Conservation (phyloP, 257 asterid species). For the Solanum tarapatanum region DNA sequence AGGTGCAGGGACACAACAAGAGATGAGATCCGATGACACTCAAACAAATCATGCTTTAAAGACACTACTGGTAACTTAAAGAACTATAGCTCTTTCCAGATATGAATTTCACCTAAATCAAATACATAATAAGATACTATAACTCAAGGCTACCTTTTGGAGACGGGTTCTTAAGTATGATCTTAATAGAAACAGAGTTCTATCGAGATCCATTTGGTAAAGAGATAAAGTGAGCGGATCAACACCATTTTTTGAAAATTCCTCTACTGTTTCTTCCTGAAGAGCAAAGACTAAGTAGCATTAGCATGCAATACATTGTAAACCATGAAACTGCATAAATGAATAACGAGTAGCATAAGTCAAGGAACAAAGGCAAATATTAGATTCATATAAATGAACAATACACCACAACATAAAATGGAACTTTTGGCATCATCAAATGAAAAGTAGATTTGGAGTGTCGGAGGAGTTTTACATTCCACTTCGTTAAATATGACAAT, state of each 20-base stretch:
- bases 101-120: neutral
- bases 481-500: neutral
- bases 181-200: conserved; percentile 67
- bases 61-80: neutral
- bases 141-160: conserved; percentile 48
- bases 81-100: neutral
- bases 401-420: neutral
- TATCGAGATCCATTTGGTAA: conserved; percentile 88
- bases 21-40: neutral
- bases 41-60: neutral
- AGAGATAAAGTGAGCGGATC: conserved; percentile 85
- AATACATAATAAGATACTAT: neutral
- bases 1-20: neutral
- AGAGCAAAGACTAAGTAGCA: neutral
- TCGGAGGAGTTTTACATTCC: neutral
- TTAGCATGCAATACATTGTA: neutral
- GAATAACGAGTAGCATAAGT: neutral
- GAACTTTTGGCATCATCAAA: neutral
- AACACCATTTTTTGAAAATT: conserved; percentile 35
- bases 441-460: neutral
- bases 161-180: conserved; percentile 88
- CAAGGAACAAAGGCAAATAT: neutral
- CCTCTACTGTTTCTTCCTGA: conserved; percentile 73
- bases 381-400: neutral
- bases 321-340: neutral